These are phyloP conservation scores for Coemansia sp. DNA, from an alignment of 192 early-diverging fungal genomes.

Conservation along the genomic window DNA sequence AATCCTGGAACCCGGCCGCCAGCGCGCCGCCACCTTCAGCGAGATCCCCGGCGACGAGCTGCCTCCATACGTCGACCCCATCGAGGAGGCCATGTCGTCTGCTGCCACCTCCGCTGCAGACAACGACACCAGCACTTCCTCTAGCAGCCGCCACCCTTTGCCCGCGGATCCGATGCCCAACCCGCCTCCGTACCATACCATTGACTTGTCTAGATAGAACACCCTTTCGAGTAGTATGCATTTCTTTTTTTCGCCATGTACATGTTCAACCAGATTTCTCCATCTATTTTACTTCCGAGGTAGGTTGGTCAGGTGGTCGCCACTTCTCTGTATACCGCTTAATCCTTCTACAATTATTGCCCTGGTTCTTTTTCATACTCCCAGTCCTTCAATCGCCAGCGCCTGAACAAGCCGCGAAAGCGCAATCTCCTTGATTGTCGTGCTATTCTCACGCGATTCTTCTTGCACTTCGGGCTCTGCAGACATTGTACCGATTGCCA, in stretches of 20 bases:
- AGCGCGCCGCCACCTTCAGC: conserved; percentile 38
- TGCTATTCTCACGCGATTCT: background rate
- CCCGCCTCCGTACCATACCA: conserved; percentile 43
- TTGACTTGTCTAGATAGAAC: conserved; percentile 9
- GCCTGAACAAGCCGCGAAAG: conserved; percentile 44
- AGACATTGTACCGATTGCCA: background rate
- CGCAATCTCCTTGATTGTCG: conserved; percentile 27
- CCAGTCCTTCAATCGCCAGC: conserved; percentile 50
- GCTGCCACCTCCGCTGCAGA: background rate
- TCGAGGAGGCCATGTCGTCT: conserved; percentile 42
- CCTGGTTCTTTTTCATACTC: conserved; percentile 30
- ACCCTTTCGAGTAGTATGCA: background rate
- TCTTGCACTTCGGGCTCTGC: background rate
- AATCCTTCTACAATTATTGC: background rate
- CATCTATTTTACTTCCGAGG: no score
- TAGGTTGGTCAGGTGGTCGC: no score
- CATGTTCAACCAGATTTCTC: no score
- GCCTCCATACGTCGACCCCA: conserved; percentile 53
- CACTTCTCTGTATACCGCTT: no score
- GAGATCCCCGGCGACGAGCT: conserved; percentile 42
- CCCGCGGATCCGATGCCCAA: conserved; percentile 9
- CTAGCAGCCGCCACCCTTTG: background rate
- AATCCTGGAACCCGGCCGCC: conserved; percentile 10
- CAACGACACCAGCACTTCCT: background rate
- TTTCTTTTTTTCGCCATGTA: background rate